phyloP scores from a whole-genome alignment of 2,329 filamentous ascomycete genomes.

The Emmonsia crescens region DNA sequence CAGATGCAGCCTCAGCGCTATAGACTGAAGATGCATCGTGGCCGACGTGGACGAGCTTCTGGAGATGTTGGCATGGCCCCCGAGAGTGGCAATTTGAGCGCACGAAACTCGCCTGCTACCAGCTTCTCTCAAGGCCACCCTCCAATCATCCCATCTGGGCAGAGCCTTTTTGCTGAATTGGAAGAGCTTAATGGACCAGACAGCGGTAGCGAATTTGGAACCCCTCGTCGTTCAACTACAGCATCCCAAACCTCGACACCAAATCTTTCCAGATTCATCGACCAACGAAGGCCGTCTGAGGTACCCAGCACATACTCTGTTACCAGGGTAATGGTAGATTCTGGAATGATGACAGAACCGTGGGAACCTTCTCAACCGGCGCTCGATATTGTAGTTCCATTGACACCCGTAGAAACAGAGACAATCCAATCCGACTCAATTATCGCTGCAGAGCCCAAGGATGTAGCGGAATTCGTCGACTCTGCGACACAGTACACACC shows the following conservation, averaged over 20 bases:
- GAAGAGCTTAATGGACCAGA: constrained; percentile 62
- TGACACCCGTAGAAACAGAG: constrained; percentile 13
- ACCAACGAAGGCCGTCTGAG: constrained; percentile 12
- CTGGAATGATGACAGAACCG: constrained; percentile 52
- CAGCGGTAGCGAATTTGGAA: constrained; percentile 55
- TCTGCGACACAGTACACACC: constrained; percentile 36
- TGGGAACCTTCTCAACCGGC: constrained; percentile 32
- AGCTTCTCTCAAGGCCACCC: constrained; percentile 39
- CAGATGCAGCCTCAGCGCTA: constrained; percentile 56
- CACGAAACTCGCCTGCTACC: constrained; percentile 43
- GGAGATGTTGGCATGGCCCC: constrained; percentile 34
- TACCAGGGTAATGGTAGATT: constrained; percentile 44
- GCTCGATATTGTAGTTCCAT: background rate
- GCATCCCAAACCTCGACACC: constrained; percentile 32
- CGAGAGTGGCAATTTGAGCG: constrained; percentile 27
- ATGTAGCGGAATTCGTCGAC: constrained; percentile 23
- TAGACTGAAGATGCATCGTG: constrained; percentile 59
- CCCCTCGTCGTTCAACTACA: constrained; percentile 26
- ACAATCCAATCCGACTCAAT: constrained; percentile 11
- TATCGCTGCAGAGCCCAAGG: constrained; percentile 12
- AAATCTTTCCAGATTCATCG: constrained; percentile 12
- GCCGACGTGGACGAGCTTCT: constrained; percentile 47
- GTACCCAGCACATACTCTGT: background rate
- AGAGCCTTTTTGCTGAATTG: constrained; percentile 86
- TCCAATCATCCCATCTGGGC: constrained; percentile 43